phyloP scores from a whole-genome alignment of 2,329 filamentous ascomycete genomes.

The Botrytis porri region DNA sequence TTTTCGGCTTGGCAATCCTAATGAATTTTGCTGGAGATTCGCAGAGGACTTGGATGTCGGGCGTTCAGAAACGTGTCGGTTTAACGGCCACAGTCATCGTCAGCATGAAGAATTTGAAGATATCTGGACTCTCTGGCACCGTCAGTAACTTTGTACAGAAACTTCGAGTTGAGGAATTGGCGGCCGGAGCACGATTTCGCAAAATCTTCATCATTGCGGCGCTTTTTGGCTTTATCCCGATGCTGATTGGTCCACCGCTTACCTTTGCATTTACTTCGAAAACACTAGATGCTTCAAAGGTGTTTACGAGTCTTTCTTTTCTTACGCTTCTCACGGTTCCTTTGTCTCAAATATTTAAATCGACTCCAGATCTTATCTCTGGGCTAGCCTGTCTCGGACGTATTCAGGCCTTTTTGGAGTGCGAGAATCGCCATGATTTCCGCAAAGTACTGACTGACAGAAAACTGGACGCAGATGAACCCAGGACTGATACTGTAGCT shows the following conservation, averaged over 20 bases:
- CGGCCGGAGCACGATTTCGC: conserved; percentile 33
- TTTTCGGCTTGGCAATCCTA: conserved; percentile 26
- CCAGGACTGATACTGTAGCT: background rate
- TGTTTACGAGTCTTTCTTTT: conserved; percentile 28
- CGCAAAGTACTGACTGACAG: background rate
- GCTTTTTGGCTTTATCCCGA: conserved; percentile 24
- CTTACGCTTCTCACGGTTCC: conserved; percentile 29
- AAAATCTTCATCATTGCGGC: conserved; percentile 21
- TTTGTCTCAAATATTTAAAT: conserved; percentile 26
- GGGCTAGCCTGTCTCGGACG: conserved; percentile 15
- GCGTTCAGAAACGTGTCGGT: conserved; percentile 6
- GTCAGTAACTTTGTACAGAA: conserved; percentile 38
- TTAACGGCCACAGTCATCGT: conserved; percentile 36
- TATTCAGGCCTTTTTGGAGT: background rate
- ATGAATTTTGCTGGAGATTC: conserved; percentile 22
- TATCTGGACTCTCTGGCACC: conserved; percentile 39
- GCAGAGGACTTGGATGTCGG: conserved; percentile 27
- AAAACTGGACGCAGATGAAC: background rate
- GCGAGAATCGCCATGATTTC: background rate
- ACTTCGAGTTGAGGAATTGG: conserved; percentile 39
- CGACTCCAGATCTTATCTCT: conserved; percentile 25
- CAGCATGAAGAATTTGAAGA: conserved; percentile 43
- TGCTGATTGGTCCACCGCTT: conserved; percentile 23
- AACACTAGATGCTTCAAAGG: conserved; percentile 22
- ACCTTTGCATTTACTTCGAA: conserved; percentile 26